These are phyloP conservation scores for Oryza nivara DNA, from an alignment of 176 grass and related monocot species.

Conservation along the genomic window DNA sequence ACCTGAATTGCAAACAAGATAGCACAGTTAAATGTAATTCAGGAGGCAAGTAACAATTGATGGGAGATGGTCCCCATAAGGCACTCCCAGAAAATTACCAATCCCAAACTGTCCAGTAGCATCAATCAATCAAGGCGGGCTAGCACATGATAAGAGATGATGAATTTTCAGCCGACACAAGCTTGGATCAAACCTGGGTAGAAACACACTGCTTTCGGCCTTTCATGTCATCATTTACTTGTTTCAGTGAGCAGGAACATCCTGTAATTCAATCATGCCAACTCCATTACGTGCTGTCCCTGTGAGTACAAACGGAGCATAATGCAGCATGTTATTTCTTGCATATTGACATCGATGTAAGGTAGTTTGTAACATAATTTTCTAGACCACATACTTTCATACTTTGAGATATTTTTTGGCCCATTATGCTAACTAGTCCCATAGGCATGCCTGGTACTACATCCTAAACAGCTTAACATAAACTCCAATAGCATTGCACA, in stretches of 20 bases:
- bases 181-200: constrained; percentile 3
- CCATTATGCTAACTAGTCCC: neutral
- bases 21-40: neutral
- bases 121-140: neutral
- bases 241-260: constrained; percentile 10
- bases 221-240: neutral
- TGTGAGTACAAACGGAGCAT: neutral
- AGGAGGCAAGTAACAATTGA: constrained; percentile 3
- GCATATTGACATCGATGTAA: constrained; percentile 6
- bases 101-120: neutral
- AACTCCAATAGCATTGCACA: neutral
- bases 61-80: neutral
- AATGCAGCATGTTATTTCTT: neutral
- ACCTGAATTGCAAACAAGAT: neutral
- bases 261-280: neutral
- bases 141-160: neutral
- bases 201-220: neutral
- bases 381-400: neutral
- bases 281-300: neutral
- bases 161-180: neutral
- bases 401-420: neutral
- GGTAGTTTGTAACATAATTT: neutral
- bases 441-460: neutral
- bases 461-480: neutral
- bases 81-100: neutral